Conservation (phyloP, 495 filamentous ascomycete species). For the Aspergillus biplanus region DNA sequence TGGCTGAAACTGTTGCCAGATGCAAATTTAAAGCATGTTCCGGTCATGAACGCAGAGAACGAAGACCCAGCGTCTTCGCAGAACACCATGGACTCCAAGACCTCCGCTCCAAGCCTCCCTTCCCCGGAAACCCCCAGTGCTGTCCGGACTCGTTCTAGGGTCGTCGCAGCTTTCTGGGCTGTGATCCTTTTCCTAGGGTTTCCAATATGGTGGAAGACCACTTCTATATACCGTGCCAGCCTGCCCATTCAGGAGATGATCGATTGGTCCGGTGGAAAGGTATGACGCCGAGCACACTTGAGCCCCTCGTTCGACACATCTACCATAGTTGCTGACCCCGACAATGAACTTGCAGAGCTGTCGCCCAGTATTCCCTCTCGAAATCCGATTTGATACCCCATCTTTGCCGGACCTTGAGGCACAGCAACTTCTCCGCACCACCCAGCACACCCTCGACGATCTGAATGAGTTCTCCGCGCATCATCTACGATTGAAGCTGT, state of each 20-base stretch:
- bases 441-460: conserved; percentile 89
- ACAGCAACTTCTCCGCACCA: conserved; percentile 76
- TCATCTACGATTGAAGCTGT: conserved; percentile 76
- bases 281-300: conserved; percentile 37
- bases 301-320: not conserved
- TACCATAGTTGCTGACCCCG: conserved; percentile 2
- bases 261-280: conserved; percentile 91
- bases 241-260: conserved; percentile 87
- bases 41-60: conserved; percentile 42
- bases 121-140: conserved; percentile 76
- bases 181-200: conserved; percentile 83
- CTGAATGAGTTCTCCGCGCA: conserved; percentile 92
- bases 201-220: conserved; percentile 98
- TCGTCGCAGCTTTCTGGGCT: conserved; percentile 90
- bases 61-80: conserved; percentile 44
- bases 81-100: conserved; percentile 28
- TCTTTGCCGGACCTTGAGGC: conserved; percentile 69
- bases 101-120: conserved; percentile 50
- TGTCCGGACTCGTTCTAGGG: conserved; percentile 65
- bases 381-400: conserved; percentile 76
- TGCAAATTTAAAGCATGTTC: conserved; percentile 41
- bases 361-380: conserved; percentile 83
- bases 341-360: conserved; percentile 64
- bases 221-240: conserved; percentile 85
- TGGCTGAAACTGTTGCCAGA: conserved; percentile 1